Evolutionary conservation across 495 filamentous ascomycete species (phyloP).

Genomic region (Penicillium chermesinum): DNA sequence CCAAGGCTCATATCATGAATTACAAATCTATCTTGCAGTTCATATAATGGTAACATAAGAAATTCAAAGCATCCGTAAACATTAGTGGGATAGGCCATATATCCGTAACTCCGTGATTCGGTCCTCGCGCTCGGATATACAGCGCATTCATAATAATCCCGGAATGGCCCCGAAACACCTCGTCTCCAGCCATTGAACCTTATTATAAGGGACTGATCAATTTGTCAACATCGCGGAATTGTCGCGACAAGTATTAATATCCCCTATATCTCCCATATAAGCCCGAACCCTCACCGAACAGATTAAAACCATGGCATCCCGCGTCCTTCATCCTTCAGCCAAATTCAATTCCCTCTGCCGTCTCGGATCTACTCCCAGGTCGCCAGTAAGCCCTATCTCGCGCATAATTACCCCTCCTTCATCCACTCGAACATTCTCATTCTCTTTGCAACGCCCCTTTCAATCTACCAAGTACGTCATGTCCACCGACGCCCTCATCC

Average conservation of each 20-base stretch:
- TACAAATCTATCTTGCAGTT: too few species aligned
- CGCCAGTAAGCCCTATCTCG: constrained; percentile 7
- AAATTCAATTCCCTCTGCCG: constrained; percentile 12
- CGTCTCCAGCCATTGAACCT: not conserved
- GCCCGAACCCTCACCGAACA: not conserved
- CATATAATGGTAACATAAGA: too few species aligned
- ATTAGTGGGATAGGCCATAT: not conserved
- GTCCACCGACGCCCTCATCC: constrained; percentile 31
- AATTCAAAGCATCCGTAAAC: not conserved
- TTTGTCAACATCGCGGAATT: not conserved
- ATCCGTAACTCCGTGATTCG: not conserved
- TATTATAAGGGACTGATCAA: not conserved
- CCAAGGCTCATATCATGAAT: too few species aligned
- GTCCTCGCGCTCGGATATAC: not conserved
- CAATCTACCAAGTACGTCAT: constrained; percentile 13
- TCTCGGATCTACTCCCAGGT: constrained; percentile 9
- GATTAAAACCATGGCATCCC: constrained; percentile 9
- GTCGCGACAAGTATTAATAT: not conserved
- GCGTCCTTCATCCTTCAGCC: constrained; percentile 13
- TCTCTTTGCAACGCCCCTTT: constrained; percentile 42
- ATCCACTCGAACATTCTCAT: constrained; percentile 52
- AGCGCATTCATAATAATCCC: not conserved
- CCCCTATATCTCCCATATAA: not conserved
- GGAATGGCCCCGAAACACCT: not conserved
- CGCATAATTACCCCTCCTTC: constrained; percentile 16